Evolutionary conservation across 345 rosid species (phyloP).

Genomic region (Syzygium oleosum): DNA sequence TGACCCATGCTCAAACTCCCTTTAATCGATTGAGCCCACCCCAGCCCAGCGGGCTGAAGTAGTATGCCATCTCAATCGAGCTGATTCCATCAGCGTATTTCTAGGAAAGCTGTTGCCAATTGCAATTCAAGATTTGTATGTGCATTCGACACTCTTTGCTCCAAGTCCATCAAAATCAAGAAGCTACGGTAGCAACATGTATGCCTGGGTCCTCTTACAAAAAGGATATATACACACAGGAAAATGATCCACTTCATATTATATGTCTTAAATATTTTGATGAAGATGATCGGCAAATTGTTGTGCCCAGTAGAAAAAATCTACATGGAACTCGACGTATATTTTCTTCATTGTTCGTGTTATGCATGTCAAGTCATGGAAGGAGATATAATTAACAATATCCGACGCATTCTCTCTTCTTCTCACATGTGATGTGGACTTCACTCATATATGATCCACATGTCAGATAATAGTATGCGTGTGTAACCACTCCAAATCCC

Average conservation of each 20-base stretch:
- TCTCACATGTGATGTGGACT: accelerated
- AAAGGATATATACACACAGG: neutral
- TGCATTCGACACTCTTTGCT: neutral
- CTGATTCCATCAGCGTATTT: neutral
- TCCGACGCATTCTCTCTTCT: neutral
- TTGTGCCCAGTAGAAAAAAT: neutral
- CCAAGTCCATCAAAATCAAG: neutral
- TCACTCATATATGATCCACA: accelerated
- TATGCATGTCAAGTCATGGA: neutral
- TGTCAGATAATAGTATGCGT: neutral
- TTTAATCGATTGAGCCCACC: neutral
- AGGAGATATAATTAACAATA: neutral
- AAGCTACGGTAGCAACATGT: neutral
- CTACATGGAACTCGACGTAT: neutral
- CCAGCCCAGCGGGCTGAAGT: neutral
- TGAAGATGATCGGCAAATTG: neutral
- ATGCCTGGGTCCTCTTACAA: neutral
- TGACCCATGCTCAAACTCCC: neutral
- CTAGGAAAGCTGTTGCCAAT: neutral
- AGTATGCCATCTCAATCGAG: neutral
- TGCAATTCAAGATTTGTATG: neutral
- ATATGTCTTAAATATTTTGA: neutral
- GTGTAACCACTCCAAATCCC: neutral
- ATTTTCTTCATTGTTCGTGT: neutral
- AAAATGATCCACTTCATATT: neutral